phyloP scores from a whole-genome alignment of 2,329 filamentous ascomycete species.

The Calonectria multiphialidica region DNA sequence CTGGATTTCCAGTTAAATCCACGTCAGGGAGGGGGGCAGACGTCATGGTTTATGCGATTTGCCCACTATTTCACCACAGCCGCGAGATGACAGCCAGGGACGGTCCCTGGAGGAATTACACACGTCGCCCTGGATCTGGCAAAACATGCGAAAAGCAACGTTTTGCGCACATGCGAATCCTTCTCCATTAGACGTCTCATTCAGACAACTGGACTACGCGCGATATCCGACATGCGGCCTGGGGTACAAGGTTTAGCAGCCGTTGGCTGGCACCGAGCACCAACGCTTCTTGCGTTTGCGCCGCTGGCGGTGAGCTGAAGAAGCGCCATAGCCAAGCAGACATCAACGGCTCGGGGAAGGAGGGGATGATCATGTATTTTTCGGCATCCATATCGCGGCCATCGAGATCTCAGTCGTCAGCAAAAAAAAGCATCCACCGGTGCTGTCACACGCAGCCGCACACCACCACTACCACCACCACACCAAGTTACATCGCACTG shows the following conservation, averaged over 20 bases:
- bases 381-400: constrained; percentile 1
- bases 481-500: neutral
- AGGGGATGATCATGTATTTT: neutral
- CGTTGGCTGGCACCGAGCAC: neutral
- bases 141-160: neutral
- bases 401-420: neutral
- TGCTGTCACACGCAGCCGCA: neutral
- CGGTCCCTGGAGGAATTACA: neutral
- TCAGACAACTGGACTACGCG: neutral
- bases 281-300: neutral
- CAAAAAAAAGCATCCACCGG: neutral
- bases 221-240: neutral
- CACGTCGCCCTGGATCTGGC: neutral
- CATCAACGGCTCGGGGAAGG: neutral
- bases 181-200: neutral
- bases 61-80: neutral
- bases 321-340: neutral
- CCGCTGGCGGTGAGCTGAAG: neutral
- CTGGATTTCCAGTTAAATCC: neutral
- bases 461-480: neutral
- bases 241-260: neutral
- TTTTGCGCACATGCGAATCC: neutral
- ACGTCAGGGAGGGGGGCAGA: neutral
- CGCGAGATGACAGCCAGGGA: neutral
- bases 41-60: constrained; percentile 7